A percentile compares a stretch with the other conserved stretches of the same genome.
Evolutionary conservation across 2,329 filamentous ascomycete species (phyloP).

Genomic region (Phoma sp.): DNA sequence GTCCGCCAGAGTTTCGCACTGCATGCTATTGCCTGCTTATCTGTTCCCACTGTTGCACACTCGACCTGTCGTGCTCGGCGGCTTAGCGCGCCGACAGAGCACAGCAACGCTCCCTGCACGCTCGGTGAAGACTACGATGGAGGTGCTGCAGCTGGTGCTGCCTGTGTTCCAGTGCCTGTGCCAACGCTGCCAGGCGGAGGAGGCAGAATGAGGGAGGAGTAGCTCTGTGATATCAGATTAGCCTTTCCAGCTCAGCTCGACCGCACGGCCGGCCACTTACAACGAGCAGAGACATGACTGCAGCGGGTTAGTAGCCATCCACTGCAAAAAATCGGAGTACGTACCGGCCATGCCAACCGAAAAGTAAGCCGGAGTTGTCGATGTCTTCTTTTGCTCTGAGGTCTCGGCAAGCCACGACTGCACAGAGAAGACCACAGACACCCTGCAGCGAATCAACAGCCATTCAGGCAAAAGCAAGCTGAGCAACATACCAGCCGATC

Average conservation of each 20-base stretch:
- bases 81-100: constrained; percentile 11
- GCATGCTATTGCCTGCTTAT: background rate
- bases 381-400: constrained; percentile 67
- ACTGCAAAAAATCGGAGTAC: constrained; percentile 40
- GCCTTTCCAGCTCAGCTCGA: constrained; percentile 2
- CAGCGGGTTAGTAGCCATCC: constrained; percentile 15
- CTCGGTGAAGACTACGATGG: constrained; percentile 40
- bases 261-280: constrained; percentile 40
- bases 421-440: constrained; percentile 73
- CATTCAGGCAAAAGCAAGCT: constrained; percentile 12
- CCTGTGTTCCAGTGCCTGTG: constrained; percentile 53
- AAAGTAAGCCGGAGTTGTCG: constrained; percentile 74
- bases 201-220: constrained; percentile 70
- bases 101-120: constrained; percentile 14
- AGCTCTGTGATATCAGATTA: constrained; percentile 49
- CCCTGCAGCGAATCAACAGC: constrained; percentile 56
- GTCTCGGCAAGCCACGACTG: constrained; percentile 81
- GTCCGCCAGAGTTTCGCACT: background rate
- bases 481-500: constrained; percentile 63
- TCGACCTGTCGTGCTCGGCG: constrained; percentile 19
- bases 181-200: constrained; percentile 50
- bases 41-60: constrained; percentile 24
- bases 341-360: constrained; percentile 79
- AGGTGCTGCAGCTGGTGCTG: constrained; percentile 56
- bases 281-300: constrained; percentile 54